Evolutionary conservation across 345 rosid genomes (phyloP).

Genomic region (Sisymbrium irio): DNA sequence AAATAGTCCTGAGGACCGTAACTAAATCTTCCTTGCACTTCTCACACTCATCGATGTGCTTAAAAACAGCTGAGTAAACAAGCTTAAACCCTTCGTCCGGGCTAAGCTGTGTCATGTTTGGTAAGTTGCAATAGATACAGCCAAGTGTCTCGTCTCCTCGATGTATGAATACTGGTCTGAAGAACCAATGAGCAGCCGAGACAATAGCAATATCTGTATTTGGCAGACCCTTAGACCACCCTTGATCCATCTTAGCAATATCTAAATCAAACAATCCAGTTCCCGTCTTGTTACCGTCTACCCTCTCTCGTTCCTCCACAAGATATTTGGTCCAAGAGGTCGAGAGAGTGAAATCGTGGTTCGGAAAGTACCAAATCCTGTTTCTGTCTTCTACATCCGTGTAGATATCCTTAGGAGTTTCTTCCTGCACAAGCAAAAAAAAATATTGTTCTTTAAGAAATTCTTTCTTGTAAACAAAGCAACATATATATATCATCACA

Average conservation of each 20-base stretch:
- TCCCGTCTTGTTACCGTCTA: constrained; percentile 41
- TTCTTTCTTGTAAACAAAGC: constrained; percentile 25
- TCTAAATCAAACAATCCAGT: constrained; percentile 49
- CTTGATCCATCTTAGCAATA: constrained; percentile 44
- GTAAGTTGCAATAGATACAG: constrained; percentile 63
- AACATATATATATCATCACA: background rate
- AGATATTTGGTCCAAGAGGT: constrained; percentile 66
- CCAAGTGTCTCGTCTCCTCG: constrained; percentile 39
- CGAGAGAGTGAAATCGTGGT: constrained; percentile 64
- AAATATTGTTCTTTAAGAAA: too few species aligned
- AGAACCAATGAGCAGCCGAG: constrained; percentile 78
- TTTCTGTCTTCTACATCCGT: constrained; percentile 58
- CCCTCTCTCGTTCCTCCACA: constrained; percentile 49
- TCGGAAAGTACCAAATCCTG: constrained; percentile 64
- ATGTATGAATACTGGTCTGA: constrained; percentile 57
- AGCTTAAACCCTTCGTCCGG: constrained; percentile 44
- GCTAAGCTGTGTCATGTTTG: constrained; percentile 46
- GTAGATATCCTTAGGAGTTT: constrained; percentile 50
- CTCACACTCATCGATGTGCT: constrained; percentile 40
- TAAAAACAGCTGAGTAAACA: constrained; percentile 49
- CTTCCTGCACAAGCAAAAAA: constrained; percentile 48
- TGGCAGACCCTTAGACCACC: constrained; percentile 46
- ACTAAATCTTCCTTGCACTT: constrained; percentile 35
- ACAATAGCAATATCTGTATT: constrained; percentile 52
- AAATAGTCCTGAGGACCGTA: constrained; percentile 66